phyloP scores from a whole-genome alignment of 2,329 filamentous ascomycete genomes.

The Xylariales sp. region DNA sequence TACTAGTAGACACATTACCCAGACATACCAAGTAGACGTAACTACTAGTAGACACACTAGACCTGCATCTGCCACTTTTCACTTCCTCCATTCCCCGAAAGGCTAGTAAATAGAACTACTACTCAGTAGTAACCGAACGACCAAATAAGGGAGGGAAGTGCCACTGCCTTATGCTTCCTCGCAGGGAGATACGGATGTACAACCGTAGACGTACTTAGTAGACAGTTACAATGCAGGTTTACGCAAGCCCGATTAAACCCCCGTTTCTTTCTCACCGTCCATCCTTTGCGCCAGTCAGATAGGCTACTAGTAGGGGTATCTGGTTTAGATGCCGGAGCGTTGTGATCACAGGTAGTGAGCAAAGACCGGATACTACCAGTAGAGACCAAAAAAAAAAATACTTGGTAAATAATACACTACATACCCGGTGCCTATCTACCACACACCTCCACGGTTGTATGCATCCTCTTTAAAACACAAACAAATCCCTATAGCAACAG shows the following conservation, averaged over 20 bases:
- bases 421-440: not conserved
- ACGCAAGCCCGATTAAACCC: not conserved
- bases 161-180: not conserved
- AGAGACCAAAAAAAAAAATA: conserved; percentile 3
- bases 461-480: conserved; percentile 18
- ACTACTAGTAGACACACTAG: not conserved
- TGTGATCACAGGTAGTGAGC: not conserved
- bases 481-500: conserved; percentile 31
- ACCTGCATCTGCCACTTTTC: not conserved
- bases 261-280: conserved; percentile 2
- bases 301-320: not conserved
- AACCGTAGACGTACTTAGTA: not conserved
- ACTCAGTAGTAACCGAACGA: not conserved
- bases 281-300: not conserved
- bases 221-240: not conserved
- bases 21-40: too few species aligned
- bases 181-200: not conserved
- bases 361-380: too few species aligned
- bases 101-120: not conserved
- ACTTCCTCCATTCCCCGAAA: not conserved
- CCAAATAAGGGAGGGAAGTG: not conserved
- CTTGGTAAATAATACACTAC: not conserved
- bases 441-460: conserved; percentile 14
- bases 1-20: too few species aligned
- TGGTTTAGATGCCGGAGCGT: conserved; percentile 2